These are phyloP conservation scores for Fusarium multiceps DNA, from an alignment of 2,329 filamentous ascomycete genomes.

Conservation along the genomic window DNA sequence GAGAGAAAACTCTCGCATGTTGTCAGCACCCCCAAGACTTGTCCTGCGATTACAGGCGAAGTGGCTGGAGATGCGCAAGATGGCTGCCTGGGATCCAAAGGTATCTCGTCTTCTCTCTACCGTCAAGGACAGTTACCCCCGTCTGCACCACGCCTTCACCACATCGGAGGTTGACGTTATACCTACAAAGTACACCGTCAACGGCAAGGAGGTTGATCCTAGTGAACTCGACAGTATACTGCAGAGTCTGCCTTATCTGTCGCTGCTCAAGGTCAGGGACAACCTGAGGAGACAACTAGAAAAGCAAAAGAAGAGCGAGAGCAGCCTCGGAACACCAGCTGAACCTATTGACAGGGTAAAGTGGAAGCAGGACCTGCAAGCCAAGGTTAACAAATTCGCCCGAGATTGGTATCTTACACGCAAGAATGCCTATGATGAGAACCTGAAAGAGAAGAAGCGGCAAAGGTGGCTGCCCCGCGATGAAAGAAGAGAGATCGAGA, in stretches of 20 bases:
- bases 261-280: constrained; percentile 46
- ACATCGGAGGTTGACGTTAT: constrained; percentile 48
- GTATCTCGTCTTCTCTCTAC: constrained; percentile 54
- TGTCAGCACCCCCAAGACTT: constrained; percentile 53
- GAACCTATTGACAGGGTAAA: constrained; percentile 9
- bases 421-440: constrained; percentile 1
- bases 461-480: not conserved
- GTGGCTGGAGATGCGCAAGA: constrained; percentile 61
- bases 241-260: constrained; percentile 45
- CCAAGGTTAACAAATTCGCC: constrained; percentile 37
- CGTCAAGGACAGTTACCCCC: constrained; percentile 56
- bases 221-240: constrained; percentile 48
- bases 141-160: constrained; percentile 55
- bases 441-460: not conserved
- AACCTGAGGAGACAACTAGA: constrained; percentile 32
- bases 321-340: constrained; percentile 20
- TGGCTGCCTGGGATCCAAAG: constrained; percentile 61
- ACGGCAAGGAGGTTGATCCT: constrained; percentile 42
- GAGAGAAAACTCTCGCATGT: constrained; percentile 50
- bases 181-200: constrained; percentile 42
- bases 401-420: constrained; percentile 39
- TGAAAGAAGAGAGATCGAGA: not conserved
- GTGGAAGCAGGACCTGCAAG: constrained; percentile 40
- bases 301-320: constrained; percentile 36
- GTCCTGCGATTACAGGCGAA: constrained; percentile 61